Conservation (phyloP, 2,329 filamentous ascomycete genomes). For the Plectosphaerella plurivora region DNA sequence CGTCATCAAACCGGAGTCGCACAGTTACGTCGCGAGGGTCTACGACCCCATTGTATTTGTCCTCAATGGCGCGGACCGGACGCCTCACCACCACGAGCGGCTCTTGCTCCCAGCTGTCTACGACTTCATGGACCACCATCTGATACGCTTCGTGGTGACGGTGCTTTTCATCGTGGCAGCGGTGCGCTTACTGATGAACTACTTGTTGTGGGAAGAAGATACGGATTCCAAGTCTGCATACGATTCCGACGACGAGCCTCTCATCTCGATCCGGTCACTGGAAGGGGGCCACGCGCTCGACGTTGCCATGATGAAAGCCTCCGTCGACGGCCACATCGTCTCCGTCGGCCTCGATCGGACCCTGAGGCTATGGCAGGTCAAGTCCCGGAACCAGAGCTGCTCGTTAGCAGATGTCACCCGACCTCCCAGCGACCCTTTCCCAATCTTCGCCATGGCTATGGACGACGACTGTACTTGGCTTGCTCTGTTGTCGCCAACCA, state of each 20-base stretch:
- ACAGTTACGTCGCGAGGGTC: constrained; percentile 69
- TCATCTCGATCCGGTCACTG: constrained; percentile 57
- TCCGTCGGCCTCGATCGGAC: constrained; percentile 67
- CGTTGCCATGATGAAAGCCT: constrained; percentile 60
- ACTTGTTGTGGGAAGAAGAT: constrained; percentile 64
- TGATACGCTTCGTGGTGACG: constrained; percentile 55
- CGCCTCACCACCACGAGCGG: constrained; percentile 43
- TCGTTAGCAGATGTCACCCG: constrained; percentile 34
- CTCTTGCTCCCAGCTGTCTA: constrained; percentile 55
- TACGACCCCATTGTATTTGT: constrained; percentile 74
- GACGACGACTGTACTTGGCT: constrained; percentile 62
- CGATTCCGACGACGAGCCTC: constrained; percentile 40
- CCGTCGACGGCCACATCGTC: constrained; percentile 59
- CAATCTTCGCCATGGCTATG: constrained; percentile 59
- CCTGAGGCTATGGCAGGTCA: constrained; percentile 62
- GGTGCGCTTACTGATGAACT: constrained; percentile 68
- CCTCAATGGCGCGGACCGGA: constrained; percentile 62
- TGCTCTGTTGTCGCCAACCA: constrained; percentile 57
- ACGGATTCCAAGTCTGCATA: constrained; percentile 39
- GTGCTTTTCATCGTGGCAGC: constrained; percentile 59
- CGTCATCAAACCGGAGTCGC: constrained; percentile 66
- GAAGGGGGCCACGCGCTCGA: constrained; percentile 64
- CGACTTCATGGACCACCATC: constrained; percentile 62
- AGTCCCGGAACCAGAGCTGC: constrained; percentile 36
- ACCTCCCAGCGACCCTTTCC: constrained; percentile 43